Base-by-base conservation (phyloP, 2,329 filamentous ascomycete species). In the Venturia pyrina region DNA sequence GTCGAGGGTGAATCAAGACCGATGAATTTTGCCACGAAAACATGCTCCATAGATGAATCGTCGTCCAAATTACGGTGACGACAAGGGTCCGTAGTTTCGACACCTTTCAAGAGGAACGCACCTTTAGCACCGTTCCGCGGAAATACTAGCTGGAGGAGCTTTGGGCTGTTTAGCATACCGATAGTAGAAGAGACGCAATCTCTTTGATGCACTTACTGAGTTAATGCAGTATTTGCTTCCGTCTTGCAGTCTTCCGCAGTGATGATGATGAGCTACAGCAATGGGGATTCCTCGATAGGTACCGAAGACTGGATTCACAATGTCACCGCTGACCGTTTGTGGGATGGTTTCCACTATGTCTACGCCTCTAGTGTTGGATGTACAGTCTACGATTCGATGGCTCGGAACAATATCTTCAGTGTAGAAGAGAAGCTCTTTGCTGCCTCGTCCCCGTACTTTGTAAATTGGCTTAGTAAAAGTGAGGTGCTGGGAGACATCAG, bases 221-320 rank as follows among this genome's bases (percentile, higher is more conserved):
- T 65, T 48, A 21, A 65, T 53, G 21, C 63, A 65, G 28, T 65
- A 65, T 59, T 57, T 65, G 21, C 19, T 57, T n/a, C 63, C 63
- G 8, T 56, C 48, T 15, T 21, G 21, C 10, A 56, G 19, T 17
- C 7, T 65, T 59, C 48, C 63, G 37, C 48, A 65, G 37, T 65
- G 34, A 41, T 65, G 63, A 24, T 57, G 44, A 24, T 65, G 63
- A 32, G 13, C 2, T 34, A 28, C 28, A 21, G 59, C 48, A n/a
- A 65, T 57, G 11, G 53, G 63, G n/a, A 65, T 32, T 59, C 63
- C 63, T 65, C 48, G 28, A 59, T 56, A 65, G 28, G 44, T 5
- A 13, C 60, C 60, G 34, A 62, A 24, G 32, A 59, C 28, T 34
- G 53, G 53, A 28, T 59, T 59, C 19, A 59, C 19, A 59, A 59